Percentiles rank a stretch among this genome's conserved stretches.
Conservation (phyloP, 2,329 filamentous ascomycete species). For the Phaeosphaeriaceae sp. region DNA sequence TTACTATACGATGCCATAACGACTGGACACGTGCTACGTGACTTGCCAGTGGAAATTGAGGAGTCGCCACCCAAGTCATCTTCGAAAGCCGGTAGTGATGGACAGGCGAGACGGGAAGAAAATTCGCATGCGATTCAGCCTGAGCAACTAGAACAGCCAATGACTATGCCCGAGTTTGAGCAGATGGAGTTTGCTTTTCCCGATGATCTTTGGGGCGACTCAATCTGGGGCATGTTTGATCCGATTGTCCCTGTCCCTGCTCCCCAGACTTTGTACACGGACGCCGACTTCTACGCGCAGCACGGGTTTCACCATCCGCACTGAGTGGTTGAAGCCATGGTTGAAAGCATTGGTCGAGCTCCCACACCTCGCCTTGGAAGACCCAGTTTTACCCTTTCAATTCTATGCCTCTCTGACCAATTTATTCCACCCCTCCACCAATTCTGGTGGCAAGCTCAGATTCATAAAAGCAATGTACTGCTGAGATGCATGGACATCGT, state of each 20-base stretch:
- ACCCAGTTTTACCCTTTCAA: too few relatives aligned
- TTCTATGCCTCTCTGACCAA: not conserved
- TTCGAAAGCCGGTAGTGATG: not conserved
- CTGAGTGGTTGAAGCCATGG: not conserved
- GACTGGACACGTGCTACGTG: slow-evolving; percentile 21
- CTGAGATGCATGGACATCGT: slow-evolving; percentile 27
- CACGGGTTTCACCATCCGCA: not conserved
- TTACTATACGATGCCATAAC: slow-evolving; percentile 27
- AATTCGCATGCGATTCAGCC: not conserved
- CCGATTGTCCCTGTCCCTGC: slow-evolving; percentile 8
- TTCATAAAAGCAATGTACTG: slow-evolving; percentile 24
- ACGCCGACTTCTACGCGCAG: not conserved
- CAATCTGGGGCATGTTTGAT: slow-evolving; percentile 31
- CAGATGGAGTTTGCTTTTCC: slow-evolving; percentile 26
- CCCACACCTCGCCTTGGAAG: too few relatives aligned
- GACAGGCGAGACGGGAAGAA: not conserved
- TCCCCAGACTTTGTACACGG: not conserved
- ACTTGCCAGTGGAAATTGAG: slow-evolving; percentile 13
- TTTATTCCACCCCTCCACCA: slow-evolving; percentile 7
- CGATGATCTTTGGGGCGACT: slow-evolving; percentile 30
- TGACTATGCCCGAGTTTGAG: slow-evolving; percentile 8
- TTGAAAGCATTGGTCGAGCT: too few relatives aligned
- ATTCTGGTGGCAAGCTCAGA: slow-evolving; percentile 15
- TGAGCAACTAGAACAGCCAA: not conserved
- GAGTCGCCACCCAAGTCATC: slow-evolving; percentile 8